Evolutionary conservation across 768 basidiomycete genomes (phyloP).

Genomic region (Agrocybe chaxingu): DNA sequence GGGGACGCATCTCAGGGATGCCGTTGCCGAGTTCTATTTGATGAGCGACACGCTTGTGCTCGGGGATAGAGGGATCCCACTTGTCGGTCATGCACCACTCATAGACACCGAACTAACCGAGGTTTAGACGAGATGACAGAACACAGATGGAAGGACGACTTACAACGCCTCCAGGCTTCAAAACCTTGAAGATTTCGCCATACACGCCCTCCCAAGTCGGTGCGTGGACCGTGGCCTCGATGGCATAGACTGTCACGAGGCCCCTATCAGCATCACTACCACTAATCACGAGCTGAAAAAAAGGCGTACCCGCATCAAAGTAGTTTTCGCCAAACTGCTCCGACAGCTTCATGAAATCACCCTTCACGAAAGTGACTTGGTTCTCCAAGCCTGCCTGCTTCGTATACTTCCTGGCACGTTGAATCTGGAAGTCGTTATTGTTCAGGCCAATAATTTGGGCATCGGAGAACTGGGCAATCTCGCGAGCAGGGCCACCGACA

Average conservation of each 20-base stretch:
- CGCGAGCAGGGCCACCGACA: conserved; percentile 94
- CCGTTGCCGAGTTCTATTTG: conserved; percentile 93
- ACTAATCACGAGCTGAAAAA: neutral
- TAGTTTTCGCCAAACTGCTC: conserved; percentile 91
- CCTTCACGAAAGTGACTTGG: conserved; percentile 81
- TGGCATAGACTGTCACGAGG: conserved; percentile 73
- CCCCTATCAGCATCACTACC: neutral
- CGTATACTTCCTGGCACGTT: conserved; percentile 83
- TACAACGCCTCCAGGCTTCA: conserved; percentile 95
- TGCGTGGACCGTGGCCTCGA: conserved; percentile 97
- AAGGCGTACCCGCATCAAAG: conserved; percentile 85
- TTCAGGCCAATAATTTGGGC: conserved; percentile 83
- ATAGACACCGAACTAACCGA: conserved; percentile 86
- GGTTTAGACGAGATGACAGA: conserved; percentile 1
- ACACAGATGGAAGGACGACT: conserved; percentile 27
- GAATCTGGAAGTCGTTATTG: conserved; percentile 95
- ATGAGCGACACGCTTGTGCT: conserved; percentile 90
- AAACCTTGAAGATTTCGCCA: conserved; percentile 84
- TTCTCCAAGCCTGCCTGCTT: conserved; percentile 68
- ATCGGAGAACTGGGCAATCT: conserved; percentile 91
- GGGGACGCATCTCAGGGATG: conserved; percentile 93
- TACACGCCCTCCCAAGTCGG: conserved; percentile 97
- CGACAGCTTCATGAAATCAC: conserved; percentile 93
- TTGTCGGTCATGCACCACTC: conserved; percentile 99
- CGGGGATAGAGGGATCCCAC: conserved; percentile 83